A percentile compares a stretch with the other conserved stretches of the same genome.
phyloP scores from a whole-genome alignment of 2,329 filamentous ascomycete species.

The Botrytis byssoidea region DNA sequence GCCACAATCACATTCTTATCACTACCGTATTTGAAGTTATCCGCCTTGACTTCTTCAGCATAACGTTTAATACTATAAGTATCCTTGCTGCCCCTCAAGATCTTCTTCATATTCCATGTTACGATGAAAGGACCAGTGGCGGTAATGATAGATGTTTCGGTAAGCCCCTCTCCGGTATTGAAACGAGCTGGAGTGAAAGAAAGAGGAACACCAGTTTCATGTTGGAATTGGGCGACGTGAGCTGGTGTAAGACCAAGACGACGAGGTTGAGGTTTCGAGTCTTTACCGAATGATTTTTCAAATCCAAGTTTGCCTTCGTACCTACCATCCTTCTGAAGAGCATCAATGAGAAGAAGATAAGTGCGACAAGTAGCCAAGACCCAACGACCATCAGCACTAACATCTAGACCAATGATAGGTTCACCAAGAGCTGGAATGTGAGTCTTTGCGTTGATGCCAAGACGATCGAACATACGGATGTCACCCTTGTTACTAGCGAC shows the following conservation, averaged over 20 bases:
- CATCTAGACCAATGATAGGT: conserved; percentile 90
- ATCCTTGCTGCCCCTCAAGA: conserved; percentile 75
- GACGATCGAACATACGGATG: conserved; percentile 90
- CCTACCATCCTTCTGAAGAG: conserved; percentile 87
- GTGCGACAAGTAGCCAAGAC: conserved; percentile 91
- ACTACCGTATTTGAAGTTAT: conserved; percentile 96
- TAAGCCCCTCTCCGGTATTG: conserved; percentile 78
- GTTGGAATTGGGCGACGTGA: conserved; percentile 95
- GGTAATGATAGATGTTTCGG: conserved; percentile 93
- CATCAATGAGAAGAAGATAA: conserved; percentile 90
- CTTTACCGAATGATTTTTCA: conserved; percentile 87
- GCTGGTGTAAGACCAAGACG: conserved; percentile 85
- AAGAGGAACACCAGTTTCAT: conserved; percentile 85
- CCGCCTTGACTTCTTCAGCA: conserved; percentile 90
- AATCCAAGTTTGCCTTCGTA: conserved; percentile 98
- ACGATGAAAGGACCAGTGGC: conserved; percentile 96
- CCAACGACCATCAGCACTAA: conserved; percentile 94
- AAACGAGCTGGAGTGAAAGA: conserved; percentile 90
- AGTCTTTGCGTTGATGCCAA: conserved; percentile 97
- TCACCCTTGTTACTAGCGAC: conserved; percentile 98
- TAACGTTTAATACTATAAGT: conserved; percentile 98
- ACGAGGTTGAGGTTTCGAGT: conserved; percentile 88
- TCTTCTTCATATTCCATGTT: conserved; percentile 92
- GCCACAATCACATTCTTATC: conserved; percentile 99
- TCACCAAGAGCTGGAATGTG: conserved; percentile 94